Evolutionary conservation across 768 basidiomycete genomes (phyloP).

Genomic region (Pisolithus marmoratus): DNA sequence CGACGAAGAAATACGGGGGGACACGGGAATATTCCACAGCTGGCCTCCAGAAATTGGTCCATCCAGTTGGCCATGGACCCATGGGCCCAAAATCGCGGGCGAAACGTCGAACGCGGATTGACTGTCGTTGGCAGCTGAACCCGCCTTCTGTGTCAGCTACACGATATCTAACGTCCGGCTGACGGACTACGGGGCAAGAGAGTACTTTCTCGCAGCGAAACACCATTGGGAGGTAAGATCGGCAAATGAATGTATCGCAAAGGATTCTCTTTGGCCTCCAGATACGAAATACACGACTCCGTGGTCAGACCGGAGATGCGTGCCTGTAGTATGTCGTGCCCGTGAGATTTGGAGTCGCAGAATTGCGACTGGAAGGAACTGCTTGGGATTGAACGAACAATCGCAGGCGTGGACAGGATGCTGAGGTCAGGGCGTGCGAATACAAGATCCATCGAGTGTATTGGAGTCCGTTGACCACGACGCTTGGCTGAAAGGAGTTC

Average conservation of each 20-base stretch:
- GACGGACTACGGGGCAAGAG: background rate
- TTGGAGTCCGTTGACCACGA: constrained; percentile 14
- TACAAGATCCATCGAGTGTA: constrained; percentile 9
- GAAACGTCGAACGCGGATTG: constrained; percentile 5
- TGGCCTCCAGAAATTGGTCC: background rate
- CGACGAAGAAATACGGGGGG: background rate
- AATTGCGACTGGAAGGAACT: constrained; percentile 7
- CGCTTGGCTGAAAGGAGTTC: background rate
- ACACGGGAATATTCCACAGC: background rate
- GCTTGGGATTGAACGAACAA: constrained; percentile 7
- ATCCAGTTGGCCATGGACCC: background rate
- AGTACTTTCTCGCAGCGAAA: background rate
- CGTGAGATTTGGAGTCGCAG: constrained; percentile 1
- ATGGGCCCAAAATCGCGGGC: constrained; percentile 2
- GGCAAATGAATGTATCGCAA: background rate
- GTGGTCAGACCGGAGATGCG: background rate
- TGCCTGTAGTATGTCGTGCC: background rate
- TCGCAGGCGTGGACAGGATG: constrained; percentile 2
- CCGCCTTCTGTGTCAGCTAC: background rate
- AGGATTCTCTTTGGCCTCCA: background rate
- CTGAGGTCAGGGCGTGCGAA: constrained; percentile 17
- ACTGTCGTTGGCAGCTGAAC: background rate
- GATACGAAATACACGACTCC: background rate
- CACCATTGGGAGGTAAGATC: background rate
- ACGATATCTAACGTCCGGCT: background rate